phyloP scores from a whole-genome alignment of 441 rosid genomes.

The Hura crepitans region DNA sequence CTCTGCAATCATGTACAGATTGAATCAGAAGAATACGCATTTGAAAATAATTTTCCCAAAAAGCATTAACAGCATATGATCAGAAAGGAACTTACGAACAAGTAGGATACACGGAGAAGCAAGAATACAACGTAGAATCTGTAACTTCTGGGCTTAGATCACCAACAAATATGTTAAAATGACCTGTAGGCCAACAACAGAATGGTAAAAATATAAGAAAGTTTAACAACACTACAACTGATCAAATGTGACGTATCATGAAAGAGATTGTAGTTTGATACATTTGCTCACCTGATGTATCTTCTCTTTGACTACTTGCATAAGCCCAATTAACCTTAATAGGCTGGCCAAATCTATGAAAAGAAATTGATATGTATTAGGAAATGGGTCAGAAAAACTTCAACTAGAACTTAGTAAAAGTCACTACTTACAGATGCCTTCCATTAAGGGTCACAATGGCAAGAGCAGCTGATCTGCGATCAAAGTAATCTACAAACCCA shows the following conservation, averaged over 20 bases:
- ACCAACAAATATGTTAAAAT: slow-evolving; percentile 80
- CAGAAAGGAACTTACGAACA: slow-evolving; percentile 59
- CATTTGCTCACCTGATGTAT: slow-evolving; percentile 56
- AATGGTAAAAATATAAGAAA: background rate
- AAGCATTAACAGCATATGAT: slow-evolving; percentile 5
- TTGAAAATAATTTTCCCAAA: background rate
- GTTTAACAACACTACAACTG: background rate
- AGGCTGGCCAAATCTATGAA: slow-evolving; percentile 76
- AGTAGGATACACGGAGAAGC: slow-evolving; percentile 56
- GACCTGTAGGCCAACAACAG: slow-evolving; percentile 40
- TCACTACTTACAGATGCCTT: slow-evolving; percentile 63
- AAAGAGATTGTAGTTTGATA: background rate
- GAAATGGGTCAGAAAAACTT: slow-evolving; percentile 2
- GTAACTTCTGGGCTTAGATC: slow-evolving; percentile 93
- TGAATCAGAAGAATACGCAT: slow-evolving; percentile 8
- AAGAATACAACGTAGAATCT: slow-evolving; percentile 67
- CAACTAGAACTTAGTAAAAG: background rate
- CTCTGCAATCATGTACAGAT: slow-evolving; percentile 34
- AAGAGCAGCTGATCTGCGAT: slow-evolving; percentile 66
- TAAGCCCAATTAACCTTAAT: slow-evolving; percentile 91
- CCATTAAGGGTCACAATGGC: slow-evolving; percentile 72
- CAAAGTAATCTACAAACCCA: slow-evolving; percentile 84
- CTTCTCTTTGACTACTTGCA: slow-evolving; percentile 86
- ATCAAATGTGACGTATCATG: background rate
- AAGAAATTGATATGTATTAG: background rate